Conservation (phyloP, 495 filamentous ascomycete species). For the Podospora pseudoanserina region DNA sequence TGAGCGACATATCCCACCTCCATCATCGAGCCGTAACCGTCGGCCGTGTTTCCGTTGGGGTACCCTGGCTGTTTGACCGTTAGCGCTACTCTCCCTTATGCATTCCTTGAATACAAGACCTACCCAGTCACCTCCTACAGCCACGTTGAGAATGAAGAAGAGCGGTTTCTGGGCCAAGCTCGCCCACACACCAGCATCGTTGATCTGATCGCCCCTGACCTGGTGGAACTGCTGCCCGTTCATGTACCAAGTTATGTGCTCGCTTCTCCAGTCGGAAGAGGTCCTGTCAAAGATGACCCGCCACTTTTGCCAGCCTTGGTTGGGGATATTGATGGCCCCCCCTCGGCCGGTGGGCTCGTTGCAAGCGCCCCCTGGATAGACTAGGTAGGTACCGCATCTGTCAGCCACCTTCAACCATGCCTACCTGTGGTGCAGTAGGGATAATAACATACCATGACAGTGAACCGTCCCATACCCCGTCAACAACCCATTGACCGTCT, state of each 20-base stretch:
- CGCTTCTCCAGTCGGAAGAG: slow-evolving; percentile 33
- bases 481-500: slow-evolving; percentile 45
- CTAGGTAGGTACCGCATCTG: background rate
- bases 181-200: slow-evolving; percentile 37
- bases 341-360: slow-evolving; percentile 44
- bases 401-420: background rate
- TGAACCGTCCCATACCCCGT: slow-evolving; percentile 48
- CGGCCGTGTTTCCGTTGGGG: slow-evolving; percentile 37
- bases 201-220: slow-evolving; percentile 37
- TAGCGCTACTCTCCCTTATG: background rate
- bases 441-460: slow-evolving; percentile 31
- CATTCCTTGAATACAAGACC: slow-evolving; percentile 17
- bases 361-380: slow-evolving; percentile 43
- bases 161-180: slow-evolving; percentile 35
- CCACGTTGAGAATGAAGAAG: slow-evolving; percentile 50
- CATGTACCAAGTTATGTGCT: slow-evolving; percentile 48
- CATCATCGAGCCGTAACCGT: slow-evolving; percentile 45
- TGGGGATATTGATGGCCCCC: slow-evolving; percentile 30
- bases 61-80: slow-evolving; percentile 34
- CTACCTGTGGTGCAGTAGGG: background rate
- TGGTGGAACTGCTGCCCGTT: slow-evolving; percentile 43
- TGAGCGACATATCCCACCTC: slow-evolving; percentile 47
- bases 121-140: slow-evolving; percentile 50
- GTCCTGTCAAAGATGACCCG: slow-evolving; percentile 44
- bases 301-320: slow-evolving; percentile 49